Percentiles rank a stretch among this genome's conserved stretches.
Evolutionary conservation across 768 basidiomycete genomes (phyloP).

Genomic region (Hypsizygus marmoreus): DNA sequence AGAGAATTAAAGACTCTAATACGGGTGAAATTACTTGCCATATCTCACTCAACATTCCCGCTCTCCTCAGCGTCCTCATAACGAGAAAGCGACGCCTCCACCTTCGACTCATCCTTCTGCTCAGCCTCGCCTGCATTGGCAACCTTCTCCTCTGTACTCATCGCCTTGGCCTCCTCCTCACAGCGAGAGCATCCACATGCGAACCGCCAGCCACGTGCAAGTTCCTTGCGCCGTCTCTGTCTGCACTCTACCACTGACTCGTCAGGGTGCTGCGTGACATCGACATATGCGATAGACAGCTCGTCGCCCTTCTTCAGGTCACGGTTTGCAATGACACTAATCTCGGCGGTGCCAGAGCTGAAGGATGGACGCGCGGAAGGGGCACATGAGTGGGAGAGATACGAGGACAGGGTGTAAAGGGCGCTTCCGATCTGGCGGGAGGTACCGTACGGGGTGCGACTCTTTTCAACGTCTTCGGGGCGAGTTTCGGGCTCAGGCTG

Average conservation of each 20-base stretch:
- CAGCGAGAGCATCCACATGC: constrained; percentile 75
- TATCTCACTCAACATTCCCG: constrained; percentile 16
- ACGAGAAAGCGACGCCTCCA: constrained; percentile 35
- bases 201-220: constrained; percentile 82
- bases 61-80: constrained; percentile 21
- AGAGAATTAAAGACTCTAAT: neutral
- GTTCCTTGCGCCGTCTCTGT: constrained; percentile 66
- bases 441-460: constrained; percentile 78
- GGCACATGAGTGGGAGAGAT: constrained; percentile 75
- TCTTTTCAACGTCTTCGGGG: constrained; percentile 73
- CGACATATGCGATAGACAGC: constrained; percentile 75
- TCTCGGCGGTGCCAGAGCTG: constrained; percentile 62
- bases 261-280: constrained; percentile 54
- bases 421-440: constrained; percentile 74
- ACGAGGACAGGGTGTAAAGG: constrained; percentile 76
- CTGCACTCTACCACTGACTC: constrained; percentile 60
- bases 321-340: constrained; percentile 67
- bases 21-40: too few species aligned
- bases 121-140: constrained; percentile 29
- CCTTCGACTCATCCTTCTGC: constrained; percentile 53
- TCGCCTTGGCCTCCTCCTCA: constrained; percentile 48
- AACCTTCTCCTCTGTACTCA: constrained; percentile 33
- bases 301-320: constrained; percentile 76
- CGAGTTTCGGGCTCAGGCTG: constrained; percentile 56
- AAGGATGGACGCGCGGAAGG: constrained; percentile 71